Conservation (phyloP, 805 yeast species). For the Yarrowia sp. region DNA sequence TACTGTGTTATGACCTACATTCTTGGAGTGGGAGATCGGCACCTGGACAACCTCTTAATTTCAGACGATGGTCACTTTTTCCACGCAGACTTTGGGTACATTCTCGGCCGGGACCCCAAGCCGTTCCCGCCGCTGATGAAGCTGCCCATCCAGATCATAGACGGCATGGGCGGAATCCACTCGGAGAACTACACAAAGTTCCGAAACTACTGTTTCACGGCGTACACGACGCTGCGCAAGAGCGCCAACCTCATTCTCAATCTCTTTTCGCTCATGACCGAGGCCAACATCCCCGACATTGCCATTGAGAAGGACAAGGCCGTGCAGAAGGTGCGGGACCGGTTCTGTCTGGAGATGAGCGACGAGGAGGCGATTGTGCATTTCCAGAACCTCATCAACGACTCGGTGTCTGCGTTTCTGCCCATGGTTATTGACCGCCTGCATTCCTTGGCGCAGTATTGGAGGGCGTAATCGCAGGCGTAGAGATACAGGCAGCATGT, state of each 20-base stretch:
- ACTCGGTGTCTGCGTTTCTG: conserved; percentile 86
- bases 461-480: conserved; percentile 98
- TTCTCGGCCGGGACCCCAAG: conserved; percentile 94
- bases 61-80: conserved; percentile 86
- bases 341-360: conserved; percentile 86
- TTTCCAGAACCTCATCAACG: conserved; percentile 90
- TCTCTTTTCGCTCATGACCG: conserved; percentile 88
- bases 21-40: conserved; percentile 96
- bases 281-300: conserved; percentile 89
- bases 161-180: conserved; percentile 93
- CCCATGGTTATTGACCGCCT: conserved; percentile 94
- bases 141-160: conserved; percentile 91
- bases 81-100: conserved; percentile 98
- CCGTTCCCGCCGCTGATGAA: conserved; percentile 99
- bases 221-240: conserved; percentile 84
- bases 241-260: conserved; percentile 87
- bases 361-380: conserved; percentile 96
- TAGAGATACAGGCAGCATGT: conserved; percentile 36
- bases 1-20: conserved; percentile 94
- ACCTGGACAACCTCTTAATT: conserved; percentile 81
- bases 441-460: conserved; percentile 94
- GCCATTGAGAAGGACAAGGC: conserved; percentile 81
- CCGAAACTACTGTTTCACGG: conserved; percentile 90
- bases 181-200: conserved; percentile 84
- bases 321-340: conserved; percentile 86